Evolutionary conservation across 1,284 basidiomycete species (phyloP), one percentile per base, ranked within the genome.

Genomic region (Moesziomyces parantarcticus): DNA sequence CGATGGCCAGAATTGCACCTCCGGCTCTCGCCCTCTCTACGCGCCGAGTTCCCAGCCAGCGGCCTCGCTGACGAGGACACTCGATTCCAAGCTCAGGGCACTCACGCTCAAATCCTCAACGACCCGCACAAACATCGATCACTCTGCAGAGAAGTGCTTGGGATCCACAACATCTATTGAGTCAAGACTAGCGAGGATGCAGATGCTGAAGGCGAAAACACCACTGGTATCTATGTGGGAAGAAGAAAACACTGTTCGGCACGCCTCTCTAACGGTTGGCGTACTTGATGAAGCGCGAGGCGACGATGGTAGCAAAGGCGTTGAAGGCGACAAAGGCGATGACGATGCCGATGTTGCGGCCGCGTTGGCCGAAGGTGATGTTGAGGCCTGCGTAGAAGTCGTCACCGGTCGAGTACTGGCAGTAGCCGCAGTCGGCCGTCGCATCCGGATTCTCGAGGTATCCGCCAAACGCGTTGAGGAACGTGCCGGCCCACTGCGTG

Each of bases 371-470:
- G 79, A 88, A 93, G 1, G 80, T 80, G 76, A 94, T 92, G 71
- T 90, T 89, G 47, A 95, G 84, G 0, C 88, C 88, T 10, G 82
- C 75, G 79, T 87, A 90, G 85, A 90, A 93, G 69, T 93, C 86
- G 74, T 93, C 90, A 5, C 91, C 92, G 79, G 81, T 85, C 50
- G 57, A 63, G 80, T 88, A 92, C 78, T 90, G 88, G 78, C 92
- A 93, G 80, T 92, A 93, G 10, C 86, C 86, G 81, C 92, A 93
- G 9, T 79, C 50, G 1, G 80, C 58, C 0, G 88, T 90, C 9
- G 87, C 91, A 55, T 87, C 85, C 0, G 88, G 87, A 82, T 95
- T 91, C 68, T 91, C 87, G 34, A 96, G 84, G 84, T 97, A 96
- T 0, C 92, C 94, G 90, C 89, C 71, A 89, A 87, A 5, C 85